These are phyloP conservation scores for Aspergillus nanangensis DNA, from an alignment of 495 filamentous ascomycete species.

Conservation along the genomic window DNA sequence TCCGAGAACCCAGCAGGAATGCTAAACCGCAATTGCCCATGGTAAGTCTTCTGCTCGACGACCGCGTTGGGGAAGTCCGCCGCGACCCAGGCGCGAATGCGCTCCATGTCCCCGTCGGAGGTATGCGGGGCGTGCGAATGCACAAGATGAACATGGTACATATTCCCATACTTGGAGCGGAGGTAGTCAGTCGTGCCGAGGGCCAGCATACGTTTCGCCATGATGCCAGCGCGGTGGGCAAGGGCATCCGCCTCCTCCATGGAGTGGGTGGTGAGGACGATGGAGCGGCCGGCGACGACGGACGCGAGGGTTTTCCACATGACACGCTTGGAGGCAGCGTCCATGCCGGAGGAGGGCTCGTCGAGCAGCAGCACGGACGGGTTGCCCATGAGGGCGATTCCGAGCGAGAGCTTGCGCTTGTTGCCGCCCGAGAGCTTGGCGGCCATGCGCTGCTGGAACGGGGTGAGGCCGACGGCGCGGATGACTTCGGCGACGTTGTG, in stretches of 20 bases:
- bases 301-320: slow-evolving; percentile 44
- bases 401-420: slow-evolving; percentile 50
- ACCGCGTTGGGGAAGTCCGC: slow-evolving; percentile 51
- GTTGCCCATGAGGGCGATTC: slow-evolving; percentile 46
- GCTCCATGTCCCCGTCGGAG: slow-evolving; percentile 56
- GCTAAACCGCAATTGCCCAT: slow-evolving; percentile 77
- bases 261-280: slow-evolving; percentile 40
- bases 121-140: slow-evolving; percentile 68
- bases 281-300: slow-evolving; percentile 29
- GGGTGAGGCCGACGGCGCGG: slow-evolving; percentile 35
- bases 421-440: slow-evolving; percentile 50
- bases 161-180: slow-evolving; percentile 32
- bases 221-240: slow-evolving; percentile 37
- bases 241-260: slow-evolving; percentile 47
- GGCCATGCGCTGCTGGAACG: slow-evolving; percentile 36
- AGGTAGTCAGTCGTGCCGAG: slow-evolving; percentile 35
- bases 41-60: slow-evolving; percentile 69
- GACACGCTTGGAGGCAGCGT: slow-evolving; percentile 44
- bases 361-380: slow-evolving; percentile 46
- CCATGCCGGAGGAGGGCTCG: slow-evolving; percentile 46
- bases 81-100: slow-evolving; percentile 58
- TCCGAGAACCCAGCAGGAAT: slow-evolving; percentile 44
- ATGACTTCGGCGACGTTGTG: slow-evolving; percentile 46
- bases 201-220: slow-evolving; percentile 40
- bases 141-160: slow-evolving; percentile 54